Evolutionary conservation across 108 stramenopile genomes (phyloP), one percentile per base, ranked within the genome.

Genomic region (Cyclotella kingstonii): DNA sequence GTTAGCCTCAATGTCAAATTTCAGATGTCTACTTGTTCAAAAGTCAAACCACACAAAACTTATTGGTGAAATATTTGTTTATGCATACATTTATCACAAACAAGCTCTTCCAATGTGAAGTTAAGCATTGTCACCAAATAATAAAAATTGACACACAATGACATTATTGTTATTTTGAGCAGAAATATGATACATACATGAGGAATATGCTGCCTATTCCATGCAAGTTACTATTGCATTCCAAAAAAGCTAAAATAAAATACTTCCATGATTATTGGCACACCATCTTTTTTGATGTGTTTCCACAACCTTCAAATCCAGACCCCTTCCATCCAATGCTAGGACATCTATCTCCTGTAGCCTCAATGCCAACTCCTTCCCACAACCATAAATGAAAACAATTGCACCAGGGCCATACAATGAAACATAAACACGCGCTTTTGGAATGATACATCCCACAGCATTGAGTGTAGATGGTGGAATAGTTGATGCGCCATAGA

Each of bases 401-500:
- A 86, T 71, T 8, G 85, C 85, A 1, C 88, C 84, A 29, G 48
- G 30, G 12, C 88, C 88, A 58, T 75, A 84, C 0, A 46, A 39
- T n/a, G 73, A 40, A 1, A 79, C 76, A 60, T 90, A 90, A 51
- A 68, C 50, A 17, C 47, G 31, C 27, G 64, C 62, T 43, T 70
- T 86, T 30, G 63, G 22, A 25, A 84, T 36, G 27, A 90, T 40
- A 49, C 42, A 54, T 10, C 88, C 88, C 9, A 90, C 85, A 2
- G 85, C 88, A 59, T 83, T 82, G 38, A 33, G 54, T 21, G 65
- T 66, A 7, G 73, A 81, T 10, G 52, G 27, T 3, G 81, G 79
- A 42, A 90, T 86, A 43, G 79, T 81, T 42, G 71, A 77, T 39
- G 88, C 88, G 21, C 85, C 88, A 59, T 86, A 90, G 61, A 86